Percentiles rank a stretch among this genome's conserved stretches.
Evolutionary conservation across 2,329 filamentous ascomycete genomes (phyloP).

Genomic region (Colletotrichum neosansevieriae): DNA sequence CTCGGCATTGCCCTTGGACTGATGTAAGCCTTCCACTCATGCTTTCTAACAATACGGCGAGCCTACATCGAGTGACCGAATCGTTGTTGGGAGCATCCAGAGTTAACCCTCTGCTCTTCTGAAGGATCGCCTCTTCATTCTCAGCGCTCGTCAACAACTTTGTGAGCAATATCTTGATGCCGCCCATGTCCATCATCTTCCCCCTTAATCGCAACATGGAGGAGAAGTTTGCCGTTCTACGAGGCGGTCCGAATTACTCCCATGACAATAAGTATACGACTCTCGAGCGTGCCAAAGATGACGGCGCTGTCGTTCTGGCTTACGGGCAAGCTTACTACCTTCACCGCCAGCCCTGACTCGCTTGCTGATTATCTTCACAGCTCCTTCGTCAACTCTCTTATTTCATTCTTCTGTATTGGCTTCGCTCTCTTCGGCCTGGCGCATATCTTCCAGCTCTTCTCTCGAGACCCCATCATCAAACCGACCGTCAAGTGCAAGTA

Average conservation of each 20-base stretch:
- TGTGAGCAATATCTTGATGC: conserved; percentile 77
- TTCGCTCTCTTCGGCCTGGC: conserved; percentile 74
- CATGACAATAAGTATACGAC: conserved; percentile 74
- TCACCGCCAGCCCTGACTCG: background rate
- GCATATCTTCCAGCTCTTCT: conserved; percentile 69
- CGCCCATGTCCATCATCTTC: conserved; percentile 75
- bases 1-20: conserved; percentile 81
- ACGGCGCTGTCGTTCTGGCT: conserved; percentile 79
- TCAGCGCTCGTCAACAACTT: conserved; percentile 79
- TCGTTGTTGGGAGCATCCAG: too few species aligned
- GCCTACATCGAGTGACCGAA: too few species aligned
- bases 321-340: conserved; percentile 67
- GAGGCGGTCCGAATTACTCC: conserved; percentile 66
- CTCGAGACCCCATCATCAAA: conserved; percentile 77
- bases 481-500: conserved; percentile 76
- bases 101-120: too few species aligned
- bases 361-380: conserved; percentile 47
- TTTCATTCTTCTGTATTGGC: conserved; percentile 76
- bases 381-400: conserved; percentile 71
- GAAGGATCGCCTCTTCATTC: conserved; percentile 76
- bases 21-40: conserved; percentile 65
- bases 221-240: conserved; percentile 78
- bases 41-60: background rate
- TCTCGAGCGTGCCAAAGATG: conserved; percentile 73
- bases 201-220: conserved; percentile 79